phyloP scores from a whole-genome alignment of 2,329 filamentous ascomycete species.

The Aspergillus novofumigatus region DNA sequence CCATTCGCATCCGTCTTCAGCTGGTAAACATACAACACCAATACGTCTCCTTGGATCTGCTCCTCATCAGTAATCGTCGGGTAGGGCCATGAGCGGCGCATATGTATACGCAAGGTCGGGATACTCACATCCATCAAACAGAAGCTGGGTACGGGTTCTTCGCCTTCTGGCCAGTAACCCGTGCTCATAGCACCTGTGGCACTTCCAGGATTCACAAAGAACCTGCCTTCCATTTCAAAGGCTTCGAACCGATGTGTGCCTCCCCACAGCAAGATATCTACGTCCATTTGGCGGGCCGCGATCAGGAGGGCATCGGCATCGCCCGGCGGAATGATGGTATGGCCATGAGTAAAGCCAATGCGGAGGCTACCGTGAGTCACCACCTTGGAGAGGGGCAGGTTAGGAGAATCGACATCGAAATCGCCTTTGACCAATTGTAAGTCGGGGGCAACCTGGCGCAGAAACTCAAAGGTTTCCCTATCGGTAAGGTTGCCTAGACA shows the following conservation, averaged over 20 bases:
- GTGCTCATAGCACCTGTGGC: constrained; percentile 63
- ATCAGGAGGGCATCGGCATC: constrained; percentile 65
- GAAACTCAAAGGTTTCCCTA: constrained; percentile 74
- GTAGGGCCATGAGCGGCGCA: neutral
- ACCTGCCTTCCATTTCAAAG: constrained; percentile 68
- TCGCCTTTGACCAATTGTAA: constrained; percentile 68
- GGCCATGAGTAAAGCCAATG: constrained; percentile 67
- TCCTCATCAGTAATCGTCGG: constrained; percentile 12
- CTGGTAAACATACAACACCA: constrained; percentile 93
- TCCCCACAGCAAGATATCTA: constrained; percentile 65
- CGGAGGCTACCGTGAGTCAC: constrained; percentile 65
- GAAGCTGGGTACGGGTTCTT: constrained; percentile 83
- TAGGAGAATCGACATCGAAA: constrained; percentile 65
- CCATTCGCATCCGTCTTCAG: constrained; percentile 72
- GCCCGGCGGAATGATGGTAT: constrained; percentile 64
- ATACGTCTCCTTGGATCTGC: constrained; percentile 90
- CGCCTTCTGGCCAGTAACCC: constrained; percentile 54
- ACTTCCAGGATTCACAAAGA: constrained; percentile 67
- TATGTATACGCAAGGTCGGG: neutral
- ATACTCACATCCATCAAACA: constrained; percentile 95
- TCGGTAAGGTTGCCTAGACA: constrained; percentile 79
- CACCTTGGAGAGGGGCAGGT: constrained; percentile 62
- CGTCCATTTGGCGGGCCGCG: constrained; percentile 66
- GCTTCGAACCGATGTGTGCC: constrained; percentile 68
- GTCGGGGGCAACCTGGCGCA: constrained; percentile 68